A percentile compares a stretch with the other conserved stretches of the same genome.
Evolutionary conservation across 1,284 basidiomycete species (phyloP).

Genomic region (Mrakiaceae sp.): DNA sequence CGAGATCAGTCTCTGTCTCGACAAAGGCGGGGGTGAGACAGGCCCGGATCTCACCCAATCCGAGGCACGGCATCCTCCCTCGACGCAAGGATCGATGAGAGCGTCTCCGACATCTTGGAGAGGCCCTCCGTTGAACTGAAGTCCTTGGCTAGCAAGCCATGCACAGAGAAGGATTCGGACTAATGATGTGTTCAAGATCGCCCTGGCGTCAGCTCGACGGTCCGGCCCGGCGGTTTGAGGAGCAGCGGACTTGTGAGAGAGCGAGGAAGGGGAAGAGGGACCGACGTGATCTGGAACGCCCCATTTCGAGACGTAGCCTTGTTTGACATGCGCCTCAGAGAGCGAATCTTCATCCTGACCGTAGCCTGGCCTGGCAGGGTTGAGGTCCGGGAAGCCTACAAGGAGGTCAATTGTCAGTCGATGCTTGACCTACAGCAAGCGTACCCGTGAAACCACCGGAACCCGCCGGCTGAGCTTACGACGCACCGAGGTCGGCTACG

Average conservation of each 20-base stretch:
- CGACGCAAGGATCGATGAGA: slow-evolving; percentile 58
- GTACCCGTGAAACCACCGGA: too few species aligned
- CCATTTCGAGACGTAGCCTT: slow-evolving; percentile 54
- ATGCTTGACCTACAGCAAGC: too few species aligned
- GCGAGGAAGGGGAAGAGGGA: slow-evolving; percentile 11
- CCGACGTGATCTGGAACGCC: slow-evolving; percentile 43
- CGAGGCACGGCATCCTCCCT: slow-evolving; percentile 24
- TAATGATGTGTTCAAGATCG: slow-evolving; percentile 21
- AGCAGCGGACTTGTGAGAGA: slow-evolving; percentile 6
- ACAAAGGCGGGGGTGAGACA: neutral
- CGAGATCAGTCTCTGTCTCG: neutral
- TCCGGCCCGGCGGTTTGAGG: neutral
- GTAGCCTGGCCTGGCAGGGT: slow-evolving; percentile 68
- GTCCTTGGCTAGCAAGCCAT: slow-evolving; percentile 42
- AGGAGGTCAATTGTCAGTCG: too few species aligned
- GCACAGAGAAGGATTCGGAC: slow-evolving; percentile 45
- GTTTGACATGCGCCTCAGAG: slow-evolving; percentile 63
- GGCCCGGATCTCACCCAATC: slow-evolving; percentile 25
- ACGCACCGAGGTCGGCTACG: too few species aligned
- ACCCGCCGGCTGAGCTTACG: too few species aligned
- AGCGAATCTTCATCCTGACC: slow-evolving; percentile 76
- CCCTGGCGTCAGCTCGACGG: neutral
- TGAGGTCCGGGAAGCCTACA: slow-evolving; percentile 66
- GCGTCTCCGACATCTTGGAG: slow-evolving; percentile 50
- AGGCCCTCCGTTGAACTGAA: slow-evolving; percentile 44